A percentile compares a stretch with the other conserved stretches of the same genome.
Evolutionary conservation across 208 protist genomes (phyloP).

Genomic region (Leishmania guyanensis): DNA sequence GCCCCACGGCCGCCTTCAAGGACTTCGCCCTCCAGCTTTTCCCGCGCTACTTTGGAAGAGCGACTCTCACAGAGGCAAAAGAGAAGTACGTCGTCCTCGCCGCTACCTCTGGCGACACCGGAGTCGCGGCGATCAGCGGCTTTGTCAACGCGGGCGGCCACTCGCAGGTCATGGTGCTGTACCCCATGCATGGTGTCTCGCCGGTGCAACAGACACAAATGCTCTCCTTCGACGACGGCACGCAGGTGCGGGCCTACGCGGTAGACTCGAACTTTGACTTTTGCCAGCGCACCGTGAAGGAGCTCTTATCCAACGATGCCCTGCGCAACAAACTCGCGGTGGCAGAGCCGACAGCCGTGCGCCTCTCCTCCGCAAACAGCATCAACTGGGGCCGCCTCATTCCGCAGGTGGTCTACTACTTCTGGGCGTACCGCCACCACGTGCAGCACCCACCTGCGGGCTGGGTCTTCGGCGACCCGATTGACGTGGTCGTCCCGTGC

Average conservation of each 20-base stretch:
- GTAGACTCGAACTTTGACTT: conserved; percentile 90
- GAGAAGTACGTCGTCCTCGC: conserved; percentile 82
- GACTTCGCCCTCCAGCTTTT: conserved; percentile 93
- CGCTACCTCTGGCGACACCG: conserved; percentile 91
- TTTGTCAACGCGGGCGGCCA: conserved; percentile 72
- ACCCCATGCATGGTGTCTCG: conserved; percentile 82
- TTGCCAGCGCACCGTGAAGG: conserved; percentile 92
- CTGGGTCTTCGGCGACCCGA: conserved; percentile 55
- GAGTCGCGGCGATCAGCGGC: conserved; percentile 85
- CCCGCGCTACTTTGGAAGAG: conserved; percentile 78
- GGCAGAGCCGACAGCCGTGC: conserved; percentile 32
- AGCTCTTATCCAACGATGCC: conserved; percentile 81
- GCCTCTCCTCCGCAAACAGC: conserved; percentile 95
- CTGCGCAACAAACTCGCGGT: conserved; percentile 71
- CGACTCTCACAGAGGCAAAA: conserved; percentile 27
- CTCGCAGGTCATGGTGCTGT: conserved; percentile 86
- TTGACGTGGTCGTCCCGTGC: conserved; percentile 94
- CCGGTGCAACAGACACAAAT: conserved; percentile 90
- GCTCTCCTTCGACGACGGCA: conserved; percentile 79
- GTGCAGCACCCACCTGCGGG: conserved; percentile 43
- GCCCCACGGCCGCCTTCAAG: conserved; percentile 92
- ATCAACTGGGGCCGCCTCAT: conserved; percentile 98
- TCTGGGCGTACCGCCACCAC: conserved; percentile 93
- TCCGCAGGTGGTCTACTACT: conserved; percentile 97
- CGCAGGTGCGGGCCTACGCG: conserved; percentile 68